A percentile compares a stretch with the other conserved stretches of the same genome.
phyloP scores from a whole-genome alignment of 177 flowering plant species.

The Vitis hybrid region DNA sequence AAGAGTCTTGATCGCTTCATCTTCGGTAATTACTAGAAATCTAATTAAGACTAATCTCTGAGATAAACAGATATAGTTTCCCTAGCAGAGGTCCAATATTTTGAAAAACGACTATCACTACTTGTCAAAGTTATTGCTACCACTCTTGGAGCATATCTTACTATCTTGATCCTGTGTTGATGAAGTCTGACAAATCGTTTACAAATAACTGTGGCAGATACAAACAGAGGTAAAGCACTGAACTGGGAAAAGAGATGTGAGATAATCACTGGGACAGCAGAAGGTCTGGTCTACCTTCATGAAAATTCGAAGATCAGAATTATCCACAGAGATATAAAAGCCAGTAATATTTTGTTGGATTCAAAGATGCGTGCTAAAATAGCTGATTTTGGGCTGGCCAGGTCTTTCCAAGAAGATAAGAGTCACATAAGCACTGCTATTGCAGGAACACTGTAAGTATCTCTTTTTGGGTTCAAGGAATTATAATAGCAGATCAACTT shows the following conservation, averaged over 20 bases:
- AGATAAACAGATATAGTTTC: background rate
- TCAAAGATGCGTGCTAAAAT: slow-evolving; percentile 71
- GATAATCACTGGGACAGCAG: slow-evolving; percentile 69
- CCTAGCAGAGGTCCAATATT: background rate
- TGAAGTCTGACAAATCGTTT: background rate
- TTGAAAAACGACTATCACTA: background rate
- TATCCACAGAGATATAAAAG: slow-evolving; percentile 87
- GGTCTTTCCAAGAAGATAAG: slow-evolving; percentile 80
- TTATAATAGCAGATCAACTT: background rate
- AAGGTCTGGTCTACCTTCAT: slow-evolving; percentile 81
- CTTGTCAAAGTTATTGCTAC: background rate
- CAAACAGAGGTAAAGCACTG: slow-evolving; percentile 43
- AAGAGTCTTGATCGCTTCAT: slow-evolving; percentile 81
- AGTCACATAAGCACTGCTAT: slow-evolving; percentile 91
- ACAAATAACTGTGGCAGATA: slow-evolving; percentile 37
- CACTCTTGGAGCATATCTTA: background rate
- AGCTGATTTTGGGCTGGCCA: slow-evolving; percentile 89
- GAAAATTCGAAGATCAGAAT: slow-evolving; percentile 59
- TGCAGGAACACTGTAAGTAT: slow-evolving; percentile 84
- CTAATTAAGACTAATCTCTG: background rate
- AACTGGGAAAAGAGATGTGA: slow-evolving; percentile 76
- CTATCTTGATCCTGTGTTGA: background rate
- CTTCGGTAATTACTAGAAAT: slow-evolving; percentile 48
- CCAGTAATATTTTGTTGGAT: slow-evolving; percentile 79
- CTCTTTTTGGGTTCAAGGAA: background rate